Base-by-base conservation (phyloP, 2,329 filamentous ascomycete species). In the Chalaropsis thielavioides region DNA sequence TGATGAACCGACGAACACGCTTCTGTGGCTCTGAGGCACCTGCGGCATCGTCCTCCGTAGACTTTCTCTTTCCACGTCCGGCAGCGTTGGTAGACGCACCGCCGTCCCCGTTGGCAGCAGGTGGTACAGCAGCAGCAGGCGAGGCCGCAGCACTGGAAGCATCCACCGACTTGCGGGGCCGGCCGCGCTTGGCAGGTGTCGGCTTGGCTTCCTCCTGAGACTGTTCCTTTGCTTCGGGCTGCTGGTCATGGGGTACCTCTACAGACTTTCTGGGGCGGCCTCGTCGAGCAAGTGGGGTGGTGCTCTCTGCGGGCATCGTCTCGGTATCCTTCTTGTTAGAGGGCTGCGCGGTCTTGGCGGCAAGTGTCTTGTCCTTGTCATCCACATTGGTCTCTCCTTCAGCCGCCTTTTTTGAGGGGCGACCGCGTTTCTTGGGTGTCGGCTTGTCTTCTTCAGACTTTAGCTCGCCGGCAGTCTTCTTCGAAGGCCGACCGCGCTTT, bases 231-330 rank as follows among this genome's bases (percentile, higher is more conserved):
- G 35, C 51, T 54, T 58, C 56, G 49, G 40, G 31, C n/a, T 67
- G 62, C 61, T 70, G 69, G 3, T 69, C 60, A 68, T 72, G 71
- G 51, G 68, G 43, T 10, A 19, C n/a, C 56, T 67, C 62, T 2
- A 56, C 61, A 13, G 54, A 62, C 60, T 73, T 72, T 69, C 73
- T 76, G 24, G 63, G 63, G 38, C 63, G 54, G 19, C 63, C 63
- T 60, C 63, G 58, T 68, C 74, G 76, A 27, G 73, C 69, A 63
- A 72, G 69, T 6, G 73, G 71, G 66, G 75, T 69, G 10, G 73
- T 71, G 19, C 73, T 70, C 3, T 71, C 72, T 5, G 74, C 74
- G 11, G 74, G 73, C 4, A 71, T 71, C 5, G 17, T 40, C n/a
- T 56, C 49, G 1, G 62, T 11, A 6, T 41, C 38, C 5, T 43